A percentile compares a stretch with the other conserved stretches of the same genome.
phyloP scores from a whole-genome alignment of 352 stramenopile genomes.

The Phytopythium aichiense region DNA sequence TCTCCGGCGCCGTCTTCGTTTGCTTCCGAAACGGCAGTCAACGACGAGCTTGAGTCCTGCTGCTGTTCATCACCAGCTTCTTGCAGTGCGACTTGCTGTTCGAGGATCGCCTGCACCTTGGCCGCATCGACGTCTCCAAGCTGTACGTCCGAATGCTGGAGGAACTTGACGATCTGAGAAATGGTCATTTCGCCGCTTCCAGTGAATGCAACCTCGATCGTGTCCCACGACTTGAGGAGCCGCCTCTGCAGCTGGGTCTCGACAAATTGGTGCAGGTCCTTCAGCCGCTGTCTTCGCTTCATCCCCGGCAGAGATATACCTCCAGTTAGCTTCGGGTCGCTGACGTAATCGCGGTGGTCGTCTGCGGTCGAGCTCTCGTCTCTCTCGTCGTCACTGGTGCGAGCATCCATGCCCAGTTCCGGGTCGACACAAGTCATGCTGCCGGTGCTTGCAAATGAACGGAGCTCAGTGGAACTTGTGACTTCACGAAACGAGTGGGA shows the following conservation, averaged over 20 bases:
- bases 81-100: conserved; percentile 30
- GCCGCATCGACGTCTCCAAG: conserved; percentile 43
- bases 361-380: neutral
- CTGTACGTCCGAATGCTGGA: conserved; percentile 68
- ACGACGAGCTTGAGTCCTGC: neutral
- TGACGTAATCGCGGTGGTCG: neutral
- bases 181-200: conserved; percentile 62
- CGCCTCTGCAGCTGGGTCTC: conserved; percentile 63
- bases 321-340: neutral
- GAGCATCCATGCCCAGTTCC: neutral
- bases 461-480: neutral
- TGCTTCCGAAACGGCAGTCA: neutral
- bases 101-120: conserved; percentile 59
- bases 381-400: neutral
- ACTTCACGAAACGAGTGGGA: neutral
- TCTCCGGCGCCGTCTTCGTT: neutral
- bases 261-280: conserved; percentile 62
- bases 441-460: neutral
- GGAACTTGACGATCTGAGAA: conserved; percentile 65
- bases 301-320: conserved; percentile 27
- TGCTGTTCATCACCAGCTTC: conserved; percentile 11
- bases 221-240: conserved; percentile 64
- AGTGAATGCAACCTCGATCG: conserved; percentile 64
- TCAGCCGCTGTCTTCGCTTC: conserved; percentile 45
- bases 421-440: neutral